Base-by-base conservation (phyloP, 306 rosid species). In the Erythrophleum fordii region DNA sequence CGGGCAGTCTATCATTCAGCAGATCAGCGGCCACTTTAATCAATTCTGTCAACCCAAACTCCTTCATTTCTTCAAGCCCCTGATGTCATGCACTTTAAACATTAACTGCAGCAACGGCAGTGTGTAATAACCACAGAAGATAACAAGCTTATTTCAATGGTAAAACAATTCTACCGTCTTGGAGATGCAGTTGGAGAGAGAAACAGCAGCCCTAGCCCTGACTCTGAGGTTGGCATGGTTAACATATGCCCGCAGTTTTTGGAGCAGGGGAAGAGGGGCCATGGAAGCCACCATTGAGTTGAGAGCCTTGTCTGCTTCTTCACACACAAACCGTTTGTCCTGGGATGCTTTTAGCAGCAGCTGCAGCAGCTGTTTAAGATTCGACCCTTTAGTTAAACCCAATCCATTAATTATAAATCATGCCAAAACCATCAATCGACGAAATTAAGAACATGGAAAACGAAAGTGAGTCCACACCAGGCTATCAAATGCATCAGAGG, bases 271-370 rank as follows among this genome's bases (percentile, higher is more conserved):
- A 78, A 92, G 89, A 87, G 99, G 96, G 69, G 88, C 85, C 83
- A 89, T 83, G 34, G 90, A 84, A 82, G 60, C 81, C 60, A 93
- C 96, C 94, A 93, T 86, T 66, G 87, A 6, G 67, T 61, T 79
- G 16, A 95, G 86, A 61, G 98, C 92, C 76, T 78, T 90, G 69
- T 88, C 96, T 49, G 99, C 97, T 86, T 93, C 99, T 89, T 95
- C 99, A 73, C 98, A 95, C 20, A 95, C 98, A 82, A 95, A 95
- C 42, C 83, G 80, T 77, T 95, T 95, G 77, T 95, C 99, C 69
- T 95, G 99, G 6, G 94, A 95, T 56, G 99, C 90, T 80, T 95
- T 95, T 71, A 91, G 86, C 29, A 93, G 87, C 77, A 95, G 77
- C 85, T 95, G 98, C 67, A 93, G 61, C 26, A 93, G 86, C 99